Percentiles rank a stretch among this genome's conserved stretches.
Conservation (phyloP, 2,329 filamentous ascomycete species). For the Saccharata proteae region DNA sequence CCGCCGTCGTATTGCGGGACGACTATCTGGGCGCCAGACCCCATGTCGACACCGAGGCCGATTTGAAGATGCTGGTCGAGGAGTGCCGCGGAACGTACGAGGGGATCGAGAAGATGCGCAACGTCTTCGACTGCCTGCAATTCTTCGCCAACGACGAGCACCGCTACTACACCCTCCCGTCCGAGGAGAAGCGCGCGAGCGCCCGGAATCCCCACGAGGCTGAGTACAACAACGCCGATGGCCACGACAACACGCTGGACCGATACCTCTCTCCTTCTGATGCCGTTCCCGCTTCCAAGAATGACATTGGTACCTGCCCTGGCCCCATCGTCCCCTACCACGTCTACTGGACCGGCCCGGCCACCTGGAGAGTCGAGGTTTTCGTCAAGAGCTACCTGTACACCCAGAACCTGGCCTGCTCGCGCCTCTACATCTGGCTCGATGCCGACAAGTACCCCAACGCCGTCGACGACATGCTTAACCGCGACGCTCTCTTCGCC, state of each 20-base stretch:
- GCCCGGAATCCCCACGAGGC: constrained; percentile 29
- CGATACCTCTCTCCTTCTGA: constrained; percentile 26
- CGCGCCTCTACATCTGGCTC: constrained; percentile 41
- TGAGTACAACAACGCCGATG: constrained; percentile 31
- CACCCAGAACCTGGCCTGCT: constrained; percentile 45
- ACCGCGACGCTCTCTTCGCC: constrained; percentile 38
- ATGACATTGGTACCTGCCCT: constrained; percentile 36
- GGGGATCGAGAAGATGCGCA: constrained; percentile 44
- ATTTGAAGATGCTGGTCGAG: constrained; percentile 40
- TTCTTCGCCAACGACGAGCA: constrained; percentile 38
- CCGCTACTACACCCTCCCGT: constrained; percentile 39
- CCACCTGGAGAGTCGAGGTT: constrained; percentile 44
- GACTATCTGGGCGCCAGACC: constrained; percentile 40
- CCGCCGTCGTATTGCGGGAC: constrained; percentile 38
- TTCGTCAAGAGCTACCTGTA: constrained; percentile 47
- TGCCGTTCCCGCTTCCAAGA: constrained; percentile 24
- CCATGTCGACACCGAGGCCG: constrained; percentile 41
- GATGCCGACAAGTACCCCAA: constrained; percentile 40
- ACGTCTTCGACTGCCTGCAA: constrained; percentile 40
- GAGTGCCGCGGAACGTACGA: constrained; percentile 40
- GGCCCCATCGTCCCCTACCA: constrained; percentile 46
- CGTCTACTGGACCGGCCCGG: constrained; percentile 45
- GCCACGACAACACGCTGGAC: constrained; percentile 26
- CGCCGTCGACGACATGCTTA: constrained; percentile 40
- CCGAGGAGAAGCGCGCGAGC: constrained; percentile 27